phyloP scores from a whole-genome alignment of 2,329 filamentous ascomycete species.

The Claviceps pazoutovae region DNA sequence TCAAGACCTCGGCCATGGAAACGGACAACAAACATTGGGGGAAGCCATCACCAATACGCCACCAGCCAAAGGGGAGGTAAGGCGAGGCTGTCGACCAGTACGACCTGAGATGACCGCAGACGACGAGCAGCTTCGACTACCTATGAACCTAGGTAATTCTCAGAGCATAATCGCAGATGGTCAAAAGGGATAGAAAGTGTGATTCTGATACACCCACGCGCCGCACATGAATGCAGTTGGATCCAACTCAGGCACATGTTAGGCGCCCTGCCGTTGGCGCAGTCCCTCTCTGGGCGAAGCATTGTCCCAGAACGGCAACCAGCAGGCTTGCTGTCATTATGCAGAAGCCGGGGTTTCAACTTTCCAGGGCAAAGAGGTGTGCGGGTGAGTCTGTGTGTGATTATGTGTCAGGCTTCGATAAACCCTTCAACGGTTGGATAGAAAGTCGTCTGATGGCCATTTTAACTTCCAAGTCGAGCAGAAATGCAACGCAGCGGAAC shows the following conservation, averaged over 20 bases:
- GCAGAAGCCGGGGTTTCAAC: not conserved
- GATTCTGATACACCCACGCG: too few relatives aligned
- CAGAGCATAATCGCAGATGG: too few relatives aligned
- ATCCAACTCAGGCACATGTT: too few relatives aligned
- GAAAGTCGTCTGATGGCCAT: too few relatives aligned
- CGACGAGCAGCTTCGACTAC: too few relatives aligned
- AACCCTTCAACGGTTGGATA: too few relatives aligned
- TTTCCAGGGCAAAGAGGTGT: not conserved
- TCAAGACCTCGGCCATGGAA: not conserved
- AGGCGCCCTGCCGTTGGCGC: not conserved
- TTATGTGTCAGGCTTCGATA: not conserved
- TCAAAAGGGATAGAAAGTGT: too few relatives aligned
- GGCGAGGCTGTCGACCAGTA: not conserved
- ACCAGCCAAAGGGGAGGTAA: not conserved
- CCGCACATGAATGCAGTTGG: too few relatives aligned
- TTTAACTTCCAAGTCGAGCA: too few relatives aligned
- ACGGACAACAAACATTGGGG: not conserved
- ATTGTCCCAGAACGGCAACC: not conserved
- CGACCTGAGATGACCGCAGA: too few relatives aligned
- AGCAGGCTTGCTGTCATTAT: not conserved
- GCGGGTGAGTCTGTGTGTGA: not conserved
- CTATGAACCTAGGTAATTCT: too few relatives aligned
- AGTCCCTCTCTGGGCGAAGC: not conserved
- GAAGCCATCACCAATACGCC: not conserved
- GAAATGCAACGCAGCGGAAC: too few relatives aligned